Base-by-base conservation (phyloP, 2,329 filamentous ascomycete species). In the Aspergillus sp. region DNA sequence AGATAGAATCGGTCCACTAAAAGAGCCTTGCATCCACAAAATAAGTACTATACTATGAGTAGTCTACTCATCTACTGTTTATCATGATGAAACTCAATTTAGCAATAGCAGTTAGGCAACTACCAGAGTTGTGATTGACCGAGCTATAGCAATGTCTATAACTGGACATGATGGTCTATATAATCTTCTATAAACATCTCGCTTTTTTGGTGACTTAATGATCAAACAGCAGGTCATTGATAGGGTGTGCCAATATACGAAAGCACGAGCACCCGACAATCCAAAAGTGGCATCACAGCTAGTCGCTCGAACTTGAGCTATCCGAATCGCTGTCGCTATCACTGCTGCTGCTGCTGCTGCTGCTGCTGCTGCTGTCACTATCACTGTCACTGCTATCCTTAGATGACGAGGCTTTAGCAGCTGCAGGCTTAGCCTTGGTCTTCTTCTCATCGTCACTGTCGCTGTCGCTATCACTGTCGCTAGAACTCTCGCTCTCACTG, bases 401-500 rank as follows among this genome's bases (percentile, higher is more conserved):
- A 1, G 64, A 59, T 7, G 62, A 60, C 3, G 57, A 60, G 48
- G 60, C 62, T 32, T 57, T 65, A 8, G 53, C 60, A 41, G 50
- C 17, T n/a, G 52, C 5, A 38, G 44, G 21, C n/a, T 60, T 59
- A n/a, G 58, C 15, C 25, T 58, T 59, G 13, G 42, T 47, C 27
- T 53, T 41, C 10, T 61, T 63, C 17, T 62, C 48, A 25, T 69
- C 64, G 42, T 71, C 72, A 5, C 66, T 70, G 58, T 70, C 71
- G 47, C 66, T 63, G 23, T 68, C 62, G 59, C 71, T 67, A 52
- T 68, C 63, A 42, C 68, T 70, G 30, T 68, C 65, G 48, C 72
- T 75, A 25, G 69, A 68, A 56, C 67, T 72, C 8, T 71, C 70
- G 47, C 74, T 77, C 48, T 75, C 75, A 63, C 75, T 78, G 62